Conservation (phyloP, 306 rosid species). For the Corylus avellana region DNA sequence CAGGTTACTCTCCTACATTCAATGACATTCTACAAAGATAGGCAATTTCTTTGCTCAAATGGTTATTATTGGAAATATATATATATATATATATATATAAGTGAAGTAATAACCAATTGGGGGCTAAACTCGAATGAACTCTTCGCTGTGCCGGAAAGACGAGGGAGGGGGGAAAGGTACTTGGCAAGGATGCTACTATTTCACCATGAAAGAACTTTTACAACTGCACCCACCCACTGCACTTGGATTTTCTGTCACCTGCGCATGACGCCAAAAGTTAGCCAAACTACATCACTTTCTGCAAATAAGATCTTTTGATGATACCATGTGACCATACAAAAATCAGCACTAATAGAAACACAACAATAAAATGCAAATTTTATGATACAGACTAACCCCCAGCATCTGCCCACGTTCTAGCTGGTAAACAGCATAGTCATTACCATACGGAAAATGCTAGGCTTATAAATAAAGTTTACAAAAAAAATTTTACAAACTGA, state of each 20-base stretch:
- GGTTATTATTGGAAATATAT: neutral
- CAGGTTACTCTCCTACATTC: neutral
- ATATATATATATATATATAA: neutral
- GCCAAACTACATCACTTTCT: neutral
- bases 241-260: constrained; percentile 93
- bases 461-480: too few relatives aligned
- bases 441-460: neutral
- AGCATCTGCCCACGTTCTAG: neutral
- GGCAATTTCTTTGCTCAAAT: neutral
- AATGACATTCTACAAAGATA: neutral
- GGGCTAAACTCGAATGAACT: neutral
- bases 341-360: constrained; percentile 2
- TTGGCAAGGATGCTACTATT: constrained; percentile 42
- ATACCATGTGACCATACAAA: neutral
- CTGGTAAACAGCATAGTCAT: neutral
- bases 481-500: too few relatives aligned
- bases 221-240: constrained; percentile 98
- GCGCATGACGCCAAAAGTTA: constrained; percentile 35
- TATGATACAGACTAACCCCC: neutral
- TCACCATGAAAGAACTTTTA: constrained; percentile 93
- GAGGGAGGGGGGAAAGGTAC: neutral
- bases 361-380: neutral
- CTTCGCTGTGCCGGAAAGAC: neutral
- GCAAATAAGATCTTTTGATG: neutral
- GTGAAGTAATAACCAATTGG: neutral